phyloP scores from a whole-genome alignment of 371 early-diverging fungal species.

The Mortierella sp. region DNA sequence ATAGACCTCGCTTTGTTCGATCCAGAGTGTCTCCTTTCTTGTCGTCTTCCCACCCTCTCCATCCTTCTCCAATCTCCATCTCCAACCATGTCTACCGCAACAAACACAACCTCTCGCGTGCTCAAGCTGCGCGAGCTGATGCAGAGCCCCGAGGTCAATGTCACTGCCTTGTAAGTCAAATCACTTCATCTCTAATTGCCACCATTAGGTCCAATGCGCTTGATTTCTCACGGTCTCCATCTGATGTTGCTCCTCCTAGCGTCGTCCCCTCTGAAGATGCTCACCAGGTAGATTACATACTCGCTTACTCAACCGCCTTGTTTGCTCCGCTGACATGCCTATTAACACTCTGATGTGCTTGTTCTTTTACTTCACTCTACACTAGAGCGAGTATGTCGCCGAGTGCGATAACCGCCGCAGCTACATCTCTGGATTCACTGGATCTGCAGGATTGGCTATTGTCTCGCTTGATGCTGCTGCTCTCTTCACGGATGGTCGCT shows the following conservation, averaged over 20 bases:
- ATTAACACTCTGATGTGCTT: conserved; percentile 3
- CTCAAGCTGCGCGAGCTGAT: conserved; percentile 78
- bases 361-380: background rate
- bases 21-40: no score
- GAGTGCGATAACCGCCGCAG: conserved; percentile 92
- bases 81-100: conserved; percentile 19
- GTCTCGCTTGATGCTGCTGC: conserved; percentile 77
- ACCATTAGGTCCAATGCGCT: conserved; percentile 1
- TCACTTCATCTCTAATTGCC: background rate
- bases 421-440: conserved; percentile 98
- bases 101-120: conserved; percentile 68
- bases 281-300: conserved; percentile 78
- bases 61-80: no score
- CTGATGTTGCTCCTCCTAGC: conserved; percentile 47
- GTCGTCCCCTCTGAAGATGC: conserved; percentile 96
- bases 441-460: conserved; percentile 93
- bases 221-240: conserved; percentile 32
- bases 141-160: conserved; percentile 63
- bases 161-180: conserved; percentile 78
- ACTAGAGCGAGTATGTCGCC: conserved; percentile 96
- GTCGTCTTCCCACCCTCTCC: no score
- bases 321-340: background rate
- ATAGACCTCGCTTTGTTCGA: no score
- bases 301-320: conserved; percentile 5
- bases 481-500: conserved; percentile 98